Conservation (phyloP, 345 rosid genomes). For the Litchi chinensis region DNA sequence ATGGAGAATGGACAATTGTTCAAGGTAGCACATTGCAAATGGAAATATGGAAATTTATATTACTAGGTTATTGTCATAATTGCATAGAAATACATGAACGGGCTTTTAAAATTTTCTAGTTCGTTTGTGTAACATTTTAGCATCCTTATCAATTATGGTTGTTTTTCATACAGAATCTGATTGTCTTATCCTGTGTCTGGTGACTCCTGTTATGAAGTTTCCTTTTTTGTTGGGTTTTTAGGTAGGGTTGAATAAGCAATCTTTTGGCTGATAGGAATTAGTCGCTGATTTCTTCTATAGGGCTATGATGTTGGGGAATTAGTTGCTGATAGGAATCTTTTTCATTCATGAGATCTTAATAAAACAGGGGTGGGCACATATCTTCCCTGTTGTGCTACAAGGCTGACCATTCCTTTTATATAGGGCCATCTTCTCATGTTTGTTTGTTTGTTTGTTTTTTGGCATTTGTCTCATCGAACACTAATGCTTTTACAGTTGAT, state of each 20-base stretch:
- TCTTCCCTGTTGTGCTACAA: neutral
- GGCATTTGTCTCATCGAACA: no score
- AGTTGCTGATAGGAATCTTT: no score
- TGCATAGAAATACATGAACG: neutral
- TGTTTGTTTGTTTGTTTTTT: neutral
- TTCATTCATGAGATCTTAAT: no score
- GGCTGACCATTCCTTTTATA: neutral
- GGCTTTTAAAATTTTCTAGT: neutral
- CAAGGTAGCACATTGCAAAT: slow-evolving; percentile 57
- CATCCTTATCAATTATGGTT: neutral
- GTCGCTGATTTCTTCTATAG: neutral
- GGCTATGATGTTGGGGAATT: neutral
- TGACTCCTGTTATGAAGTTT: neutral
- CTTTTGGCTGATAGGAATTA: slow-evolving; percentile 7
- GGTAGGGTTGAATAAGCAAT: neutral
- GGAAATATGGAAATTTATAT: neutral
- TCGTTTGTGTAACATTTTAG: neutral
- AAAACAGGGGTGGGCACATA: neutral
- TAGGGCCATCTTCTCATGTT: neutral
- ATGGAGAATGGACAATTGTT: slow-evolving; percentile 92
- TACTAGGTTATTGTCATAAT: neutral
- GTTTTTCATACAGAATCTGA: neutral
- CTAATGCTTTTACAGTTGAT: neutral
- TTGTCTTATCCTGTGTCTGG: neutral
- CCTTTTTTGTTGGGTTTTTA: neutral